Conservation (phyloP, 2,329 filamentous ascomycete species). For the Claviceps monticola region DNA sequence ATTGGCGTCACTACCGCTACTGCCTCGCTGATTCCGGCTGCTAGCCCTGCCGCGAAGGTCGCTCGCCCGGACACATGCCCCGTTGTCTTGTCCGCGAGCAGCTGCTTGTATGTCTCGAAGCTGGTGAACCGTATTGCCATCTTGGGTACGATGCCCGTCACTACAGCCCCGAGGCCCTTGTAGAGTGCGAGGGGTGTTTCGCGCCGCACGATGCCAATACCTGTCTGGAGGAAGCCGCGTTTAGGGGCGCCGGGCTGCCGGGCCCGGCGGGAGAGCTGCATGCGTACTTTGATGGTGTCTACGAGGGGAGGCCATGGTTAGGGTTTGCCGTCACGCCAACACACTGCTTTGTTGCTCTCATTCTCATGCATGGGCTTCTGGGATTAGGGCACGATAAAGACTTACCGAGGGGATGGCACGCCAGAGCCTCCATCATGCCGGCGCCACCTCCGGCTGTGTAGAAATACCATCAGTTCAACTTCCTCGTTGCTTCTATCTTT, state of each 20-base stretch:
- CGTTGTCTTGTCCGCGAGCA: constrained; percentile 54
- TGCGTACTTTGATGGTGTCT: constrained; percentile 98
- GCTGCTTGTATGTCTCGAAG: constrained; percentile 88
- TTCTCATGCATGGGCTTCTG: too few relatives aligned
- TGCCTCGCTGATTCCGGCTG: constrained; percentile 89
- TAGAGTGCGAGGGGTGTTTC: constrained; percentile 91
- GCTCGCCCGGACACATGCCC: constrained; percentile 55
- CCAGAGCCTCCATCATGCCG: constrained; percentile 98
- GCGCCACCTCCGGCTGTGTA: constrained; percentile 88
- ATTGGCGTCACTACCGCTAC: constrained; percentile 94
- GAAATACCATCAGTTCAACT: not conserved
- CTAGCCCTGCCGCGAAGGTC: constrained; percentile 66
- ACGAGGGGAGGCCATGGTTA: not conserved
- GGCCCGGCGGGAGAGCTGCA: constrained; percentile 88
- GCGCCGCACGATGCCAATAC: constrained; percentile 69
- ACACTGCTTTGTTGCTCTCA: too few relatives aligned
- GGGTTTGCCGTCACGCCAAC: too few relatives aligned
- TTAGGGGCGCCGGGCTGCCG: constrained; percentile 70
- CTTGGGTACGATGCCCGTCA: constrained; percentile 94
- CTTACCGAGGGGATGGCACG: constrained; percentile 82
- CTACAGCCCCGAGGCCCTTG: constrained; percentile 92
- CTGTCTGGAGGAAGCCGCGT: constrained; percentile 79
- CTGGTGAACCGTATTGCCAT: constrained; percentile 99
- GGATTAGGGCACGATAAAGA: not conserved
- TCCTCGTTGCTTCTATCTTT: not conserved